Base-by-base conservation (phyloP, 2,329 filamentous ascomycete species). In the Colletotrichum shisoi region DNA sequence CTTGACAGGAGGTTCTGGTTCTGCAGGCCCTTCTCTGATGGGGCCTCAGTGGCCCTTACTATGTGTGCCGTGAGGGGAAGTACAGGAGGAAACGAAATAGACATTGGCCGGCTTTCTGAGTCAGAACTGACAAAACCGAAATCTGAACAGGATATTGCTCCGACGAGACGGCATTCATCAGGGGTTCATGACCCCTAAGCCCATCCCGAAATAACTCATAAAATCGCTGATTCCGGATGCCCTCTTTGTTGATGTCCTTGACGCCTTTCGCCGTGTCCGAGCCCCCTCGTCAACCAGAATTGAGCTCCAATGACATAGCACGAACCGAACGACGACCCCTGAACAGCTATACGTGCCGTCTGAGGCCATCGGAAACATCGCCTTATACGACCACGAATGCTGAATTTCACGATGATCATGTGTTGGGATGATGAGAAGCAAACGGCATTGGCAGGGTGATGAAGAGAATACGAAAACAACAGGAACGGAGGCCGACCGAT, bases 191-290 rank as follows among this genome's bases (percentile, higher is more conserved):
- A 53, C 44, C 34, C 64, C 60, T 67, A 56, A 67, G 64, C 64
- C 64, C 54, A 54, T 54, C 64, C 53, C 53, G 48, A 67, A 67
- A 67, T 64, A 58, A 59, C 58, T 57, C 53, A 15, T 67, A 56
- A 67, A 67, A 67, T 67, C 64, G 48, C 64, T 64, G 64, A 64
- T 59, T 67, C 64, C 64, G 61, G 64, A 42, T 59, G 42, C 37
- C 40, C 37, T 64, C 64, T 67, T 67, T 67, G 61, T 67, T 49
- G n/a, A 24, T 34, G n/a, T 49, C 12, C 57, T 56, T 39, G 37
- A 51, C 61, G 61, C 48, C 54, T 54, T 63, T 67, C 61, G 61
- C 61, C 54, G 42, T 53, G 64, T 58, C 60, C 61, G 64, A 67
- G 59, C 21, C 61, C 61, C 60, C 64, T 63, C 64, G 54, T 53